These are phyloP conservation scores for Vicia sativa DNA, from an alignment of 306 rosid species.

Conservation along the genomic window DNA sequence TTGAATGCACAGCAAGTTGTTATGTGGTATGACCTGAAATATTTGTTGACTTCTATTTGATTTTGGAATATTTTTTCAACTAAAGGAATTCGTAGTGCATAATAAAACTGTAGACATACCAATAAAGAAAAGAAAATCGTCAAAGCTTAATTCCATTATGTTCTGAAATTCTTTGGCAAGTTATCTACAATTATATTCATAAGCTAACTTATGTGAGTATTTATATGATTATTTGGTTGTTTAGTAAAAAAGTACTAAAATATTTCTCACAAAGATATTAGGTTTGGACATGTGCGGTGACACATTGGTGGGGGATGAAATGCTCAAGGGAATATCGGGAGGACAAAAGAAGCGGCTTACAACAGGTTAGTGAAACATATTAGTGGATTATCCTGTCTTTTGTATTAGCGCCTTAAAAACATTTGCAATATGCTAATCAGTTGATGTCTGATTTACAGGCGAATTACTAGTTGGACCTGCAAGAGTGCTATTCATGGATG, in stretches of 20 bases:
- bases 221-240: constrained; percentile 20
- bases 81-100: constrained; percentile 16
- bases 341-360: constrained; percentile 99
- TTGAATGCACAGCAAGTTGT: constrained; percentile 28
- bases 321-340: constrained; percentile 98
- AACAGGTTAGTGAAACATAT: constrained; percentile 60
- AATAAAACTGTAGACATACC: neutral
- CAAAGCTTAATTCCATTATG: constrained; percentile 4
- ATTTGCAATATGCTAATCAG: constrained; percentile 43
- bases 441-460: constrained; percentile 59
- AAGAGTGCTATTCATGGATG: constrained; percentile 97
- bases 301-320: constrained; percentile 98
- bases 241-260: constrained; percentile 49
- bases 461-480: constrained; percentile 96
- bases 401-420: constrained; percentile 29
- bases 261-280: constrained; percentile 87
- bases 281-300: constrained; percentile 99
- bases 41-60: constrained; percentile 18
- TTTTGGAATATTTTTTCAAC: neutral
- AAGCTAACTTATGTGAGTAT: constrained; percentile 6
- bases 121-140: neutral
- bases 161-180: constrained; percentile 6
- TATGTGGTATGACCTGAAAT: constrained; percentile 21
- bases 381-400: constrained; percentile 23
- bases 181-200: neutral